Percentiles rank a stretch among this genome's conserved stretches.
phyloP scores from a whole-genome alignment of 2,329 filamentous ascomycete genomes.

The Catunica adiposa region DNA sequence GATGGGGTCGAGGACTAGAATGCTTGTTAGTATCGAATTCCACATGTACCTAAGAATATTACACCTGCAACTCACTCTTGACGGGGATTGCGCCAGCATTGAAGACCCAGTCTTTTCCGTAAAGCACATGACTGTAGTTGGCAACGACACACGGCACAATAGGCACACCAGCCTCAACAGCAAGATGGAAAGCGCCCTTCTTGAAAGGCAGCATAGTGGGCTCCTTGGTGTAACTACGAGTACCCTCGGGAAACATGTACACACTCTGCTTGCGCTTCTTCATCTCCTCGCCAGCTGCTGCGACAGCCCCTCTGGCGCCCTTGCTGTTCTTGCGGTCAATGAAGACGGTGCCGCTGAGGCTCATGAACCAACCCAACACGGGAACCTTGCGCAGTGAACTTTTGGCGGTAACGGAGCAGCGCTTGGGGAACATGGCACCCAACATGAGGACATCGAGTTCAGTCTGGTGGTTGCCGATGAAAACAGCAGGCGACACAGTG shows the following conservation, averaged over 20 bases:
- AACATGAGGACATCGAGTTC: constrained; percentile 91
- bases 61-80: constrained; percentile 40
- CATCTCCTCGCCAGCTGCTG: constrained; percentile 68
- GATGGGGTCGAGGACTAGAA: constrained; percentile 61
- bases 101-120: constrained; percentile 47
- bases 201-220: constrained; percentile 87
- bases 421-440: constrained; percentile 72
- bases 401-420: constrained; percentile 90
- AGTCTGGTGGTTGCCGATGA: constrained; percentile 89
- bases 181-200: constrained; percentile 94
- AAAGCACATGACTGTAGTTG: constrained; percentile 62
- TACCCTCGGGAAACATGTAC: constrained; percentile 85
- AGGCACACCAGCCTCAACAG: constrained; percentile 82
- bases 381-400: constrained; percentile 62
- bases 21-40: constrained; percentile 4
- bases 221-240: constrained; percentile 70
- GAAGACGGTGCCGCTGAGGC: constrained; percentile 76
- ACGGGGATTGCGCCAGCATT: constrained; percentile 54
- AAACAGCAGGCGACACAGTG: constrained; percentile 63
- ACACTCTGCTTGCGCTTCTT: constrained; percentile 54
- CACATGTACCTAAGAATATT: background rate
- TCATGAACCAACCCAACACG: constrained; percentile 89
- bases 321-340: constrained; percentile 79
- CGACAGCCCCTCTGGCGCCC: constrained; percentile 72
- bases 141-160: constrained; percentile 73